These are phyloP conservation scores for Dothideomycetes sp. DNA, from an alignment of 2,329 filamentous ascomycete genomes.

Conservation along the genomic window DNA sequence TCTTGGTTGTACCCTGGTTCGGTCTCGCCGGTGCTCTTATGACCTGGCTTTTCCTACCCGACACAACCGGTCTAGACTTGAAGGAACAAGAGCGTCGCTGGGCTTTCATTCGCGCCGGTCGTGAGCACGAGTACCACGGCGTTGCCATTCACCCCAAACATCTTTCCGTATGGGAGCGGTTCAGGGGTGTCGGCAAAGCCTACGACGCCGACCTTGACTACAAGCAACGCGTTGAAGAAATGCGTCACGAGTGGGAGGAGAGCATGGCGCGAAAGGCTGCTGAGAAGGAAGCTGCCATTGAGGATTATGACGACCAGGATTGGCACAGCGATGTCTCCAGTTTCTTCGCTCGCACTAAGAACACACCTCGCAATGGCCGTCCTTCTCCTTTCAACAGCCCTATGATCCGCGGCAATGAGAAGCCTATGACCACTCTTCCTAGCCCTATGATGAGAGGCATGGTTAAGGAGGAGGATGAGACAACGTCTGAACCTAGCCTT, in stretches of 20 bases:
- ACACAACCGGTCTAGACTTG: constrained; percentile 90
- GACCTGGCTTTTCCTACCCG: constrained; percentile 80
- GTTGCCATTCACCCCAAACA: constrained; percentile 85
- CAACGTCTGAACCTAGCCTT: constrained; percentile 1
- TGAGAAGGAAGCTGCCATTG: constrained; percentile 36
- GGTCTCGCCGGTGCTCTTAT: constrained; percentile 77
- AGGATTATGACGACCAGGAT: constrained; percentile 28
- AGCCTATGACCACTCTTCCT: constrained; percentile 2
- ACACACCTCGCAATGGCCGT: constrained; percentile 5
- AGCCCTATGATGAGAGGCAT: constrained; percentile 8
- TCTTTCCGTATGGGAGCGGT: constrained; percentile 76
- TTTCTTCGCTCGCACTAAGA: constrained; percentile 42
- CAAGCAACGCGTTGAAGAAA: constrained; percentile 73
- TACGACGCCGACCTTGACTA: constrained; percentile 80
- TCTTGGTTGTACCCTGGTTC: constrained; percentile 92
- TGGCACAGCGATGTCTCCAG: constrained; percentile 38
- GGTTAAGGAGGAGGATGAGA: constrained; percentile 8
- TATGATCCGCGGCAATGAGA: neutral
- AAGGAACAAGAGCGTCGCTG: constrained; percentile 96
- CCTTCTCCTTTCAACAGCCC: constrained; percentile 2
- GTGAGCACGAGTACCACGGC: constrained; percentile 77
- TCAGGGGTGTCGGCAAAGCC: constrained; percentile 64
- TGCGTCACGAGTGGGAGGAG: constrained; percentile 48
- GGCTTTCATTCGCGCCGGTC: constrained; percentile 71
- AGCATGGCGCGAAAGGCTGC: constrained; percentile 42